Conservation (phyloP, 225 moss, liverwort and hornwort genomes). For the Pseudoscleropodium purum region DNA sequence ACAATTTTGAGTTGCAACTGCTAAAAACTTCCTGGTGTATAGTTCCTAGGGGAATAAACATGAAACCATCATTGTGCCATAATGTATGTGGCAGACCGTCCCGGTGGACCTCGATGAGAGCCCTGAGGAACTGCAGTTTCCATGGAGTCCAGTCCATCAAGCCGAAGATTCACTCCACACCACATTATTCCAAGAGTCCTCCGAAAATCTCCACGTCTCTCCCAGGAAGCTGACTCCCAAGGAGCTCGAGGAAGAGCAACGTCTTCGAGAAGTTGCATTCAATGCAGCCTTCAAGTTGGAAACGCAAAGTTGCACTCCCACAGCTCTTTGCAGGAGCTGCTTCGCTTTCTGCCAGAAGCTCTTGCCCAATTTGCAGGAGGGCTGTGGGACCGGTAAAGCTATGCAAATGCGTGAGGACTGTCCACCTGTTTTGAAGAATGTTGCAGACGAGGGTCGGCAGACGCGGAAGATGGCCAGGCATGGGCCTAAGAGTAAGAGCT, state of each 20-base stretch:
- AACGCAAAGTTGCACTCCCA: background rate
- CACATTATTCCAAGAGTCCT: background rate
- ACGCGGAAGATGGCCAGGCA: background rate
- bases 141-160: background rate
- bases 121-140: background rate
- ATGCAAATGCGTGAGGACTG: too few relatives aligned
- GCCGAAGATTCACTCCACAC: background rate
- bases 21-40: background rate
- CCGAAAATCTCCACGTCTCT: background rate
- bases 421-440: background rate
- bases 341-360: background rate
- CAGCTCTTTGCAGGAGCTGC: background rate
- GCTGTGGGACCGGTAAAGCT: too few relatives aligned
- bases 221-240: background rate
- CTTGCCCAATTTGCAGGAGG: background rate
- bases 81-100: background rate
- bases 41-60: too few relatives aligned
- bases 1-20: background rate
- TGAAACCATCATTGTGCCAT: too few relatives aligned
- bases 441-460: too few relatives aligned
- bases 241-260: background rate
- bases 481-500: slow-evolving; percentile 23
- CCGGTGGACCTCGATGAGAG: background rate
- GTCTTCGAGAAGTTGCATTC: background rate
- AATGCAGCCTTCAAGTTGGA: background rate